These are phyloP conservation scores for Exophiala xenobiotica DNA, from an alignment of 2,329 filamentous ascomycete genomes.

Conservation along the genomic window DNA sequence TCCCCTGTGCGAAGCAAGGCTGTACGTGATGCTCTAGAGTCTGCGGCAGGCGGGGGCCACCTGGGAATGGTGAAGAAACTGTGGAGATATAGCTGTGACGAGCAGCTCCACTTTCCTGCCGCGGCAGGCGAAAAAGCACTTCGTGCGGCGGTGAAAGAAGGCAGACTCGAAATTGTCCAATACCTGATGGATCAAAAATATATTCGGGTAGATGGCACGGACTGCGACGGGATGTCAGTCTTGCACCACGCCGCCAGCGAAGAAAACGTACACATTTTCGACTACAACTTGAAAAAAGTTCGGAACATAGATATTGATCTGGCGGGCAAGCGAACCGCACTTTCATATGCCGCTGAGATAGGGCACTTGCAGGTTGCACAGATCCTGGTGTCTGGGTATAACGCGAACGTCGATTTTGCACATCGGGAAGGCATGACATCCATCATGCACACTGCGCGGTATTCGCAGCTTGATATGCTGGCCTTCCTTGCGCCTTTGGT, in stretches of 20 bases:
- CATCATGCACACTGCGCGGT: background rate
- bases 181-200: background rate
- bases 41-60: background rate
- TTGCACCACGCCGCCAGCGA: background rate
- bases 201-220: background rate
- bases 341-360: background rate
- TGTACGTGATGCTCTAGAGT: background rate
- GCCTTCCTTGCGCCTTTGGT: background rate
- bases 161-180: background rate
- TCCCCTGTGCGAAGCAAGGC: too few species aligned
- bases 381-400: background rate
- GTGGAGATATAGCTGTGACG: too few species aligned
- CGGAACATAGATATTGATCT: background rate
- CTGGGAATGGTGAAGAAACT: constrained; percentile 4
- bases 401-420: background rate
- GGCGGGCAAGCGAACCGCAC: background rate
- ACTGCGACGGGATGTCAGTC: background rate
- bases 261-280: background rate
- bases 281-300: background rate
- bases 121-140: too few species aligned
- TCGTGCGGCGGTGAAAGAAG: background rate
- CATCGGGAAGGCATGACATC: background rate
- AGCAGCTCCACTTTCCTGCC: too few species aligned
- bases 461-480: background rate
- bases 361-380: background rate